Evolutionary conservation across 1,139 yeast species (phyloP).

Genomic region (Hansenula anomala): DNA sequence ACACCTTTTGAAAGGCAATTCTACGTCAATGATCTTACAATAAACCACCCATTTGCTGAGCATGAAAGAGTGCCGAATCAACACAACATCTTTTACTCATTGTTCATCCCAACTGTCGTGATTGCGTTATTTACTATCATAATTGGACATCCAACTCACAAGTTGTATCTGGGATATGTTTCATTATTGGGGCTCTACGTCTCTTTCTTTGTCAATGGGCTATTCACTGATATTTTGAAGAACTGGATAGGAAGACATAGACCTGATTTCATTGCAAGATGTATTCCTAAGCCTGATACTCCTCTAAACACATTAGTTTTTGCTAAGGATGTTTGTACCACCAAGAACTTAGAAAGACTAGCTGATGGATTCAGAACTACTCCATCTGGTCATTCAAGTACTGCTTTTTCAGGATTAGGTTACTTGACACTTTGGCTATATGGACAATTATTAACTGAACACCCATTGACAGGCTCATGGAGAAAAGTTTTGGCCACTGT

Average conservation of each 20-base stretch:
- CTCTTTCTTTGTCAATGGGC: slow-evolving; percentile 46
- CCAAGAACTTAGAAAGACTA: slow-evolving; percentile 37
- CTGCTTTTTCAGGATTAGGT: slow-evolving; percentile 62
- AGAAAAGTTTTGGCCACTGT: slow-evolving; percentile 36
- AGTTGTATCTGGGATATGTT: slow-evolving; percentile 40
- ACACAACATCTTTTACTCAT: slow-evolving; percentile 33
- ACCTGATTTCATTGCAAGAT: slow-evolving; percentile 74
- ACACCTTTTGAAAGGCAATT: slow-evolving; percentile 71
- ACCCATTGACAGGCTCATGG: slow-evolving; percentile 48
- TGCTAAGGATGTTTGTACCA: slow-evolving; percentile 62
- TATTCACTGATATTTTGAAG: slow-evolving; percentile 64
- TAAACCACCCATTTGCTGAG: slow-evolving; percentile 71
- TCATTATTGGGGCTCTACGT: slow-evolving; percentile 49
- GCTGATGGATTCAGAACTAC: slow-evolving; percentile 74
- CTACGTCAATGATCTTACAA: slow-evolving; percentile 45
- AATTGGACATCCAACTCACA: slow-evolving; percentile 36
- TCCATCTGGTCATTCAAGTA: slow-evolving; percentile 73
- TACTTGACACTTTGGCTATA: slow-evolving; percentile 59
- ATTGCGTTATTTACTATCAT: slow-evolving; percentile 31
- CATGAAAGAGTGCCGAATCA: slow-evolving; percentile 52
- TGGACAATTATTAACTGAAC: slow-evolving; percentile 50
- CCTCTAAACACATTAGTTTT: slow-evolving; percentile 42
- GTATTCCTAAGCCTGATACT: slow-evolving; percentile 48
- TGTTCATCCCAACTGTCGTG: slow-evolving; percentile 35
- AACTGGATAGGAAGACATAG: slow-evolving; percentile 72